Percentiles rank a stretch among this genome's conserved stretches.
Conservation (phyloP, 2,329 filamentous ascomycete species). For the Claviceps paspali region DNA sequence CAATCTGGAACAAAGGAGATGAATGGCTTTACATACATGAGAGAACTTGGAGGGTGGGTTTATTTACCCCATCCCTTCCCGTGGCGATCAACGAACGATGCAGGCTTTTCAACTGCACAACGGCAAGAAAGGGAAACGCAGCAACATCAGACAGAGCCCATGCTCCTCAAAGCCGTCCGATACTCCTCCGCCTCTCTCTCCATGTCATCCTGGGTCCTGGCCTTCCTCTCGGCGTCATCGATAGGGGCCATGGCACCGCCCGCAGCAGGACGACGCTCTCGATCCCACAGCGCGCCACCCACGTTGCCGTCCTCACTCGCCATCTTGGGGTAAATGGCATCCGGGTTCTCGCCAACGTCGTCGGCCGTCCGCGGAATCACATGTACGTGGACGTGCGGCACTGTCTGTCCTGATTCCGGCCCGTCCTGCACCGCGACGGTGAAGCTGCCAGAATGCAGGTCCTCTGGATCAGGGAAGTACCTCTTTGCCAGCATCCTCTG, state of each 20-base stretch:
- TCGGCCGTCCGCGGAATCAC: conserved; percentile 57
- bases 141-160: neutral
- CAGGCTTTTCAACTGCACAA: too few relatives aligned
- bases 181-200: conserved; percentile 57
- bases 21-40: too few relatives aligned
- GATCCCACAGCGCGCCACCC: conserved; percentile 51
- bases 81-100: too few relatives aligned
- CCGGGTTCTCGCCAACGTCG: conserved; percentile 31
- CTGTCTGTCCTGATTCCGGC: conserved; percentile 77
- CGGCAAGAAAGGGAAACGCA: too few relatives aligned
- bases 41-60: too few relatives aligned
- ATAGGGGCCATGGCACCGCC: conserved; percentile 49
- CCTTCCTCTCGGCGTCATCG: conserved; percentile 53
- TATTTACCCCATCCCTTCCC: too few relatives aligned
- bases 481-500: conserved; percentile 54
- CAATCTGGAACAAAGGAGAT: too few relatives aligned
- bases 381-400: conserved; percentile 86
- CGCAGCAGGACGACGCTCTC: conserved; percentile 25
- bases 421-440: conserved; percentile 96
- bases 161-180: conserved; percentile 29
- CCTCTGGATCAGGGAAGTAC: conserved; percentile 35
- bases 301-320: conserved; percentile 77
- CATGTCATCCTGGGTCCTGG: conserved; percentile 65
- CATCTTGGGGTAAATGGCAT: conserved; percentile 70
- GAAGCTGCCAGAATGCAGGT: conserved; percentile 47